Conservation (phyloP, 345 rosid species). For the Pelargonium nanum region DNA sequence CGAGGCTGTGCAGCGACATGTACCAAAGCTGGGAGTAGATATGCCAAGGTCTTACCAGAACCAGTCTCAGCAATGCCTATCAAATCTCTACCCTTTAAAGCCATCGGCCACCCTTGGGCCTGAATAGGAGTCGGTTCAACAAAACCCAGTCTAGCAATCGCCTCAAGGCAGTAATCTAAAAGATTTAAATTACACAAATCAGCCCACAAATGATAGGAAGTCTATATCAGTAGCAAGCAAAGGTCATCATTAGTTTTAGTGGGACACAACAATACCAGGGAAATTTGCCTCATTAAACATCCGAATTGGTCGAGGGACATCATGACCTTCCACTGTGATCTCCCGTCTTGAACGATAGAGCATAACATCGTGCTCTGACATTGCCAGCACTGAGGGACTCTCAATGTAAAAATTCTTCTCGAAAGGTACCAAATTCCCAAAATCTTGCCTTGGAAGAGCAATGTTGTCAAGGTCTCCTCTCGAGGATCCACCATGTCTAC, state of each 20-base stretch:
- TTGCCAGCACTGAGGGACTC: constrained; percentile 46
- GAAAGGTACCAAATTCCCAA: constrained; percentile 65
- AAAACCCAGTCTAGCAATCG: constrained; percentile 72
- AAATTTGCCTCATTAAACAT: constrained; percentile 76
- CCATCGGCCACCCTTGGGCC: constrained; percentile 98
- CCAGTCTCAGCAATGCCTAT: constrained; percentile 97
- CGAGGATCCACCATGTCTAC: constrained; percentile 42
- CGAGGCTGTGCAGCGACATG: constrained; percentile 90
- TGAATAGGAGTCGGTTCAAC: constrained; percentile 94
- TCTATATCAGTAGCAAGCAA: neutral
- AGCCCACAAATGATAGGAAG: neutral
- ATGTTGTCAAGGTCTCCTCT: constrained; percentile 53
- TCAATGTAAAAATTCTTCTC: constrained; percentile 81
- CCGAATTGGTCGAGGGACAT: constrained; percentile 70
- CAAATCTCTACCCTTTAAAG: constrained; percentile 84
- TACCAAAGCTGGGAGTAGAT: constrained; percentile 83
- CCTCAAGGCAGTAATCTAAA: constrained; percentile 72
- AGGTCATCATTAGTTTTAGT: neutral
- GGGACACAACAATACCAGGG: constrained; percentile 40
- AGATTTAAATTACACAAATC: constrained; percentile 7
- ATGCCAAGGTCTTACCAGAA: constrained; percentile 95
- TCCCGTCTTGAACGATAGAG: constrained; percentile 53
- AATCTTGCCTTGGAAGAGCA: constrained; percentile 63
- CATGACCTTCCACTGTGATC: constrained; percentile 70
- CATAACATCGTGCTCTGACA: constrained; percentile 59